Evolutionary conservation across 371 early-diverging fungal genomes (phyloP).

Genomic region (Saksenaea vasiformis): DNA sequence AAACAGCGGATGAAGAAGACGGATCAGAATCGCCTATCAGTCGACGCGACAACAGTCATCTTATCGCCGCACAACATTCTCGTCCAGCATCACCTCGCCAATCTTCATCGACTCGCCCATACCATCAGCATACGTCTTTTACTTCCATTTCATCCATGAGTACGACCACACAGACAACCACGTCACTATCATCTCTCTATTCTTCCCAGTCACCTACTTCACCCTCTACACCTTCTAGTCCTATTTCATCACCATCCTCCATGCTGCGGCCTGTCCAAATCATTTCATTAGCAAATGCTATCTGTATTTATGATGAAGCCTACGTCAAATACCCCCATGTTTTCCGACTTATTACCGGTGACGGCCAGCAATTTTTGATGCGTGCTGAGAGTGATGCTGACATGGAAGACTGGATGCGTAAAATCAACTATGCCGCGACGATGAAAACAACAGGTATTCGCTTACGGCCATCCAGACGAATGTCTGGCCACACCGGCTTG

Average conservation of each 20-base stretch:
- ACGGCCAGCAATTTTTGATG: constrained; percentile 73
- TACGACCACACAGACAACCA: constrained; percentile 1
- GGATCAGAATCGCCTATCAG: constrained; percentile 13
- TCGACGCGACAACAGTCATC: neutral
- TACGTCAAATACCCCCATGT: constrained; percentile 77
- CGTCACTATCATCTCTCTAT: constrained; percentile 21
- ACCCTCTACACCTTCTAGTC: constrained; percentile 10
- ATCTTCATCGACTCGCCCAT: neutral
- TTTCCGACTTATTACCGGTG: constrained; percentile 72
- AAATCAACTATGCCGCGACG: constrained; percentile 79
- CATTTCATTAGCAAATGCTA: constrained; percentile 65
- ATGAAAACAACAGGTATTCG: constrained; percentile 69
- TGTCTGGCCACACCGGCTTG: constrained; percentile 1
- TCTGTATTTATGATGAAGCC: constrained; percentile 70
- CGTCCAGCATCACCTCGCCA: neutral
- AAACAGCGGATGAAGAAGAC: constrained; percentile 18
- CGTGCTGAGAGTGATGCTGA: constrained; percentile 65
- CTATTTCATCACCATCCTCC: constrained; percentile 5
- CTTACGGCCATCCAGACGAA: constrained; percentile 36
- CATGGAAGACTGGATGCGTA: constrained; percentile 82
- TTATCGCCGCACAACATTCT: neutral
- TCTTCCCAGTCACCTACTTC: constrained; percentile 14
- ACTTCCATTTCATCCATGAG: constrained; percentile 14
- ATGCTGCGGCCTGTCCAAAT: constrained; percentile 51
- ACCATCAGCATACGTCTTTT: neutral